These are phyloP conservation scores for Boletus sp. DNA, from an alignment of 1,284 basidiomycete genomes.

Conservation along the genomic window DNA sequence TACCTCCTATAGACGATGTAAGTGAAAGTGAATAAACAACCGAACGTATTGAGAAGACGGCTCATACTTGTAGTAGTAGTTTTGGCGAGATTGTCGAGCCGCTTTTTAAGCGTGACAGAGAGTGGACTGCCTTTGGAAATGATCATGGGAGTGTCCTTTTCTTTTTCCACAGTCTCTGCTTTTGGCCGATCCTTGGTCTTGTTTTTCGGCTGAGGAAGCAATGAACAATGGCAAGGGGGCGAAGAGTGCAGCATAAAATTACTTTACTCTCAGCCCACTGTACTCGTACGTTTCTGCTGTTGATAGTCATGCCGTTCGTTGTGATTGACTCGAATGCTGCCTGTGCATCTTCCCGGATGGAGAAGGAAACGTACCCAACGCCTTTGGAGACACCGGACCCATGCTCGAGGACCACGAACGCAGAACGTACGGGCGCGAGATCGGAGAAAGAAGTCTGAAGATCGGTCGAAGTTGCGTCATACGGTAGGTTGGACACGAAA, in stretches of 20 bases:
- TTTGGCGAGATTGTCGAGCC: conserved; percentile 67
- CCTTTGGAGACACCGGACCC: conserved; percentile 86
- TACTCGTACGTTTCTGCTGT: conserved; percentile 69
- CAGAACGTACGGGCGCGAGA: conserved; percentile 89
- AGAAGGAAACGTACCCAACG: conserved; percentile 96
- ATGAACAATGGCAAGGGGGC: conserved; percentile 1
- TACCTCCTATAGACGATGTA: conserved; percentile 24
- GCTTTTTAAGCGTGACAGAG: conserved; percentile 88
- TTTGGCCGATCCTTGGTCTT: conserved; percentile 35
- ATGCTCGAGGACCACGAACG: conserved; percentile 87
- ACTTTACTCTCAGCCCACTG: conserved; percentile 82
- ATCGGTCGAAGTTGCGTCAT: conserved; percentile 86
- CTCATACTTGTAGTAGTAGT: conserved; percentile 33
- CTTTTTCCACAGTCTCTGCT: conserved; percentile 30
- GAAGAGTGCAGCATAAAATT: conserved; percentile 3
- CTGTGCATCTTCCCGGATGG: conserved; percentile 86
- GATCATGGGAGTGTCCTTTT: conserved; percentile 32
- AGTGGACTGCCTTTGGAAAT: conserved; percentile 87
- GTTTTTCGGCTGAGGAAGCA: conserved; percentile 36
- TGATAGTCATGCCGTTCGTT: conserved; percentile 52
- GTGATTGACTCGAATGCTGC: conserved; percentile 61
- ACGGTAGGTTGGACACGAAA: conserved; percentile 84
- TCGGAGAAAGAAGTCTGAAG: conserved; percentile 92
- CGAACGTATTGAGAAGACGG: neutral
- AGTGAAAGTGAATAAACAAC: neutral